Percentiles rank a stretch among this genome's conserved stretches.
phyloP scores from a whole-genome alignment of 768 basidiomycete genomes.

The Rubroboletus pulcherrimus region DNA sequence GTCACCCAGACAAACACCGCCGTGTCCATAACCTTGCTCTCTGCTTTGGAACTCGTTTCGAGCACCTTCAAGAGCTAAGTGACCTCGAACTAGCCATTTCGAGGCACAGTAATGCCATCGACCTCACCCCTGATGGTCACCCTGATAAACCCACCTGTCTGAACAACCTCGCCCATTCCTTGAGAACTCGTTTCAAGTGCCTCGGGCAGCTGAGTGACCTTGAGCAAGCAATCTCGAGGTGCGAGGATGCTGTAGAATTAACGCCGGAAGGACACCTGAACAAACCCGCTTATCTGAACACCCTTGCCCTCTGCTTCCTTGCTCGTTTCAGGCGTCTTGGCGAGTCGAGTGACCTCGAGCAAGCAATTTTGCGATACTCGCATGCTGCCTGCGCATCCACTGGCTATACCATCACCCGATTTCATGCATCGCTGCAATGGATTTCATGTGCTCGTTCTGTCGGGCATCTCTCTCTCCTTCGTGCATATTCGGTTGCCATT shows the following conservation, averaged over 20 bases:
- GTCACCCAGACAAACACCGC: background rate
- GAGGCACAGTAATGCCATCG: background rate
- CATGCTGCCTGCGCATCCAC: background rate
- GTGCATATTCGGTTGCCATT: too few species aligned
- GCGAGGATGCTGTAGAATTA: too few species aligned
- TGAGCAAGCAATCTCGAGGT: too few species aligned
- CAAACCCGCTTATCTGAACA: too few species aligned
- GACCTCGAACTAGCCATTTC: slow-evolving; percentile 3
- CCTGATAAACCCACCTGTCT: background rate
- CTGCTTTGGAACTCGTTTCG: too few species aligned
- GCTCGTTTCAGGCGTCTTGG: too few species aligned
- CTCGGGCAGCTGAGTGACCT: background rate
- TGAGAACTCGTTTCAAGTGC: background rate
- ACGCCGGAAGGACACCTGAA: too few species aligned
- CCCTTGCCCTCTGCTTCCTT: too few species aligned
- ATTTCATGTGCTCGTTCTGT: too few species aligned
- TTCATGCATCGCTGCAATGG: background rate
- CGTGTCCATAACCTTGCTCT: background rate
- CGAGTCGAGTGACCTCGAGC: too few species aligned
- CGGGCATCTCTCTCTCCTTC: too few species aligned
- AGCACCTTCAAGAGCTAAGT: background rate
- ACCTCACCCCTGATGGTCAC: too few species aligned
- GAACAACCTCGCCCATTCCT: background rate
- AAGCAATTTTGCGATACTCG: background rate
- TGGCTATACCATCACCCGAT: background rate